Base-by-base conservation (phyloP, 768 basidiomycete genomes). In the Lactifluus volemus region DNA sequence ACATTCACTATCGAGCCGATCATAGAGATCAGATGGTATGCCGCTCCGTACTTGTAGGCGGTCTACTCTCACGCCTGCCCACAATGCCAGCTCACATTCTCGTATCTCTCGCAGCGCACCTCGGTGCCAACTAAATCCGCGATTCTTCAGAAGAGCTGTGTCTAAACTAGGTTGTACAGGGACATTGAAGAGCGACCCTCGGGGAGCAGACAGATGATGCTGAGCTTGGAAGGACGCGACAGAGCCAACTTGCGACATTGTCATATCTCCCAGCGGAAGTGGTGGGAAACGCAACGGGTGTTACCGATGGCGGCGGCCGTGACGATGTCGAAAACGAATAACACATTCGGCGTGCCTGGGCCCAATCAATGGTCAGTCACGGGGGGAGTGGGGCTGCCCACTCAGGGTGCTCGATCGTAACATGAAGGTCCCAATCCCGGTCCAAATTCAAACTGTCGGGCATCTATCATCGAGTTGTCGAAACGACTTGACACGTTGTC, bases 41-140 rank as follows among this genome's bases (percentile, higher is more conserved):
- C 68, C 81, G 84, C 3, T 88, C 88, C 8, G 80, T 82, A 11
- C 74, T 78, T 48, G 73, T 80, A 34, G 79, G 81, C 68, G 21
- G 62, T 79, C 10, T 77, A 78, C 55, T 73, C 84, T 36, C 76
- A 88, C 59, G 84, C 85, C 38, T 71, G 87, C 50, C 81, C 84
- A 14, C 73, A 82, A 52, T 84, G 90, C 69, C 95, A 98, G 67
- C 79, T 96, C 69, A 82, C 88, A 39, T 83, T 98, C 68, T 90
- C 89, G 2, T 91, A 91, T 73, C 77, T 99, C 67, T 96, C 98
- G 70, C 87, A 95, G 42, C 98, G 70, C 87, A 95, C 41, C 76
- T 98, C 67, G 93, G 98, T 69, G 86, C 96, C 45, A 89, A 88
- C n/a, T 85, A 86, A 63, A 85, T 81, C 7, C 86, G 86, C 71